Conservation (phyloP, 2,329 filamentous ascomycete species). For the Sporothrix brunneoviolacea region DNA sequence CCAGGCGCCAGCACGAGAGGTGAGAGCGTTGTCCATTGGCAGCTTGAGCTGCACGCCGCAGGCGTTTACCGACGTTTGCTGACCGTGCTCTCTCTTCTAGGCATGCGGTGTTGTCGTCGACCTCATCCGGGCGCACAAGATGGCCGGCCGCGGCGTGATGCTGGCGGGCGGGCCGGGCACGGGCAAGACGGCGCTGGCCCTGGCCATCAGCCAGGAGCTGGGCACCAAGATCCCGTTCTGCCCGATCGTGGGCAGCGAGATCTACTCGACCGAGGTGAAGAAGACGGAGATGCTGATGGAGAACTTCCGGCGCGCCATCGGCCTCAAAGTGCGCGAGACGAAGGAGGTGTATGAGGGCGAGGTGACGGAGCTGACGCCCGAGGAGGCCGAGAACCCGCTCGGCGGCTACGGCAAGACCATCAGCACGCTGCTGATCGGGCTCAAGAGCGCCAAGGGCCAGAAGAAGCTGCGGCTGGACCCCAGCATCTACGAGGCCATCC, state of each 20-base stretch:
- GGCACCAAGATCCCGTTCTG: conserved; percentile 98
- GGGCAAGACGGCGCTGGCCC: conserved; percentile 91
- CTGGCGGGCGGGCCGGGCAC: conserved; percentile 92
- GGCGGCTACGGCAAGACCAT: conserved; percentile 97
- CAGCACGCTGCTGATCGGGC: conserved; percentile 84
- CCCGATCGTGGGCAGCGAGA: conserved; percentile 94
- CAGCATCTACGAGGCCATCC: conserved; percentile 98
- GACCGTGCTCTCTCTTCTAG: conserved; percentile 37
- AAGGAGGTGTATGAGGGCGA: conserved; percentile 99
- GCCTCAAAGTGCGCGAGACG: conserved; percentile 92
- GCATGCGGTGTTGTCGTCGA: conserved; percentile 95
- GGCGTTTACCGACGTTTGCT: too few relatives aligned
- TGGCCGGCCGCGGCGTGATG: conserved; percentile 90
- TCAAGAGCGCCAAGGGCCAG: conserved; percentile 93
- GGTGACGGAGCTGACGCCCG: conserved; percentile 93
- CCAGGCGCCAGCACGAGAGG: conserved; percentile 81
- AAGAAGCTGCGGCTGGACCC: conserved; percentile 97
- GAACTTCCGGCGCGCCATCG: conserved; percentile 95
- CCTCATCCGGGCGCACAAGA: conserved; percentile 91
- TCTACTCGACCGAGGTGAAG: conserved; percentile 97
- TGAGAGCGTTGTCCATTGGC: conserved; percentile 33
- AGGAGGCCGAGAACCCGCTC: conserved; percentile 95
- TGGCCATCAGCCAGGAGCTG: conserved; percentile 93
- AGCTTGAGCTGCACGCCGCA: too few relatives aligned
- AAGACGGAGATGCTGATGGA: conserved; percentile 99